phyloP scores from a whole-genome alignment of 306 rosid species.

The barrel medic (Medicago truncatula) region DNA sequence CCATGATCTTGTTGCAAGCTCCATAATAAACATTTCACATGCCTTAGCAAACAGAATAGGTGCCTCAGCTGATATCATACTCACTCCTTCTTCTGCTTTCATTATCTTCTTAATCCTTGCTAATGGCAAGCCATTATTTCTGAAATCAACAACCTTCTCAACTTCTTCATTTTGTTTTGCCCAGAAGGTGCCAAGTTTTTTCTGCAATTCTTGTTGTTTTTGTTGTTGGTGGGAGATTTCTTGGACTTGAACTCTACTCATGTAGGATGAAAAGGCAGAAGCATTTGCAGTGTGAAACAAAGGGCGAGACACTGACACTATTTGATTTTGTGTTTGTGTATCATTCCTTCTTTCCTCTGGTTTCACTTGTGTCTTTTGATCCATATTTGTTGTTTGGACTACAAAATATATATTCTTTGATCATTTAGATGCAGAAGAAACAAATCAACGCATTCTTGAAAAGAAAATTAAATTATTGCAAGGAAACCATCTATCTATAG shows the following conservation, averaged over 20 bases:
- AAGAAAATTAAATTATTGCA: background rate
- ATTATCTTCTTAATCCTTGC: constrained; percentile 73
- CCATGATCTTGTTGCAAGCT: constrained; percentile 69
- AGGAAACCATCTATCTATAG: too few species aligned
- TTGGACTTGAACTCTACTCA: constrained; percentile 31
- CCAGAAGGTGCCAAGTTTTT: constrained; percentile 61
- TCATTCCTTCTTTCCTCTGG: constrained; percentile 33
- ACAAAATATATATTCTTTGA: background rate
- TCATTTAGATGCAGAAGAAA: constrained; percentile 9
- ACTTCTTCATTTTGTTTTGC: constrained; percentile 49
- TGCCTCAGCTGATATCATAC: constrained; percentile 67
- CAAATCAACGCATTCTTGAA: background rate
- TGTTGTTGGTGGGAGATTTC: constrained; percentile 39
- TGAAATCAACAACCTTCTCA: constrained; percentile 49
- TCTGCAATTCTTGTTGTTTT: constrained; percentile 55
- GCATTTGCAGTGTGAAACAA: constrained; percentile 43
- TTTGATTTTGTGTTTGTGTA: constrained; percentile 32
- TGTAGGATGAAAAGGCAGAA: constrained; percentile 44
- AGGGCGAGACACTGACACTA: constrained; percentile 45
- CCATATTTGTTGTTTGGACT: constrained; percentile 47
- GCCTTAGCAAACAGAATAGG: constrained; percentile 71
- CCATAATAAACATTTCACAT: constrained; percentile 72
- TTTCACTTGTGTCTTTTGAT: constrained; percentile 51
- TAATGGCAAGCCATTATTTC: constrained; percentile 57
- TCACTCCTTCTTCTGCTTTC: constrained; percentile 68